Base-by-base conservation (phyloP, 2,329 filamentous ascomycete genomes). In the Zymoseptoria crescenta region DNA sequence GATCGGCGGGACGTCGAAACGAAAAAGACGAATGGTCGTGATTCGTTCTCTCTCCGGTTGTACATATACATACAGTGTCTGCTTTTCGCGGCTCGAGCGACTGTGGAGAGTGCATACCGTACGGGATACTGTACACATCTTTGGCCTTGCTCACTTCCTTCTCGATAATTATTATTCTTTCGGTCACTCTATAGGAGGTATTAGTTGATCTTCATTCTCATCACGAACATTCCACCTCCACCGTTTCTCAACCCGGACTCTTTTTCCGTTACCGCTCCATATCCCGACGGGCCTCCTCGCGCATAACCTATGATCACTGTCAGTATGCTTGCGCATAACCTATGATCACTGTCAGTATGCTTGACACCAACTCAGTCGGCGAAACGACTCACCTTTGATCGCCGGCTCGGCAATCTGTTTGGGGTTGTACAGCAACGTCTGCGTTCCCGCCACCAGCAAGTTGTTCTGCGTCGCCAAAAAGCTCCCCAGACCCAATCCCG, bases 391-490 rank as follows among this genome's bases (percentile, higher is more conserved):
- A 68, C 65, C 54, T 61, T 62, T 74, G 55, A 80, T 72, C 4
- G 67, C 52, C n/a, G 78, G 77, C 68, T 81, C 79, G 1, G 50
- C 56, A 2, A 64, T 56, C 4, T 69, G 64, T 66, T 74, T 76
- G 20, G 72, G 64, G 13, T 58, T 55, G 59, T 75, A 76, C 1
- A 65, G 51, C 62, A 75, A 55, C 48, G 74, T 62, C 55, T 73
- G 67, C 4, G 72, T 62, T 29, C 69, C 73, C 2, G 77, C 75
- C 27, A 78, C 62, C 0, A 76, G 62, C 52, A 80, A 70, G 48
- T 76, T 54, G 41, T 68, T 74, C 69, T 77, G 76, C 4, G 79
- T 80, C 19, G 73, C 67, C n/a, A 81, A 56, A 16, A 81, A 69
- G 67, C 81, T 77, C 2, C 67, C 69, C 53, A 80, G 52, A n/a